A percentile compares a stretch with the other conserved stretches of the same genome.
Conservation (phyloP, 495 filamentous ascomycete species). For the Aspergillus panamensis region DNA sequence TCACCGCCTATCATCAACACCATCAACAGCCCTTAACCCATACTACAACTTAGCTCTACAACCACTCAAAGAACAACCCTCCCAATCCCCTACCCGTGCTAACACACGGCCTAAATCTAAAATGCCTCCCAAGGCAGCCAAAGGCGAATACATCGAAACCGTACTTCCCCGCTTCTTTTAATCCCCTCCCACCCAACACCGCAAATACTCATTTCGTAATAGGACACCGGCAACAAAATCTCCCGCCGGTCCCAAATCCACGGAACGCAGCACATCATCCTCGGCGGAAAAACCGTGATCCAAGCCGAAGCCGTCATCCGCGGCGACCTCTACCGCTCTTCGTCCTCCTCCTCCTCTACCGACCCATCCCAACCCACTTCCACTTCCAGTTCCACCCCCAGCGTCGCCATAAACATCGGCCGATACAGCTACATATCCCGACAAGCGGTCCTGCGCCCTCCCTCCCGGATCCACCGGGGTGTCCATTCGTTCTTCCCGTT, state of each 20-base stretch:
- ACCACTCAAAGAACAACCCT: background rate
- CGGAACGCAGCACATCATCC: conserved; percentile 95
- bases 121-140: conserved; percentile 73
- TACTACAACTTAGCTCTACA: too few species aligned
- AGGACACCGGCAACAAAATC: conserved; percentile 99
- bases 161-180: conserved; percentile 42
- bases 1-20: too few species aligned
- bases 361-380: conserved; percentile 16
- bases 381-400: conserved; percentile 22
- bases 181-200: background rate
- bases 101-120: conserved; percentile 8
- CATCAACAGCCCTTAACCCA: too few species aligned
- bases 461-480: conserved; percentile 61
- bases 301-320: conserved; percentile 87
- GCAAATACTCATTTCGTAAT: conserved; percentile 2
- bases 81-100: background rate
- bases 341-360: conserved; percentile 28
- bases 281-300: conserved; percentile 93
- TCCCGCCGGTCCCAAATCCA: conserved; percentile 84
- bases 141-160: conserved; percentile 96
- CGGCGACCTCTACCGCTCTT: conserved; percentile 71
- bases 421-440: conserved; percentile 82
- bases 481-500: conserved; percentile 70
- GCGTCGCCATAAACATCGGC: conserved; percentile 72
- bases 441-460: conserved; percentile 69